Evolutionary conservation across 768 basidiomycete genomes (phyloP), one percentile per base, ranked within the genome.

Genomic region (Jaapia argillacea): DNA sequence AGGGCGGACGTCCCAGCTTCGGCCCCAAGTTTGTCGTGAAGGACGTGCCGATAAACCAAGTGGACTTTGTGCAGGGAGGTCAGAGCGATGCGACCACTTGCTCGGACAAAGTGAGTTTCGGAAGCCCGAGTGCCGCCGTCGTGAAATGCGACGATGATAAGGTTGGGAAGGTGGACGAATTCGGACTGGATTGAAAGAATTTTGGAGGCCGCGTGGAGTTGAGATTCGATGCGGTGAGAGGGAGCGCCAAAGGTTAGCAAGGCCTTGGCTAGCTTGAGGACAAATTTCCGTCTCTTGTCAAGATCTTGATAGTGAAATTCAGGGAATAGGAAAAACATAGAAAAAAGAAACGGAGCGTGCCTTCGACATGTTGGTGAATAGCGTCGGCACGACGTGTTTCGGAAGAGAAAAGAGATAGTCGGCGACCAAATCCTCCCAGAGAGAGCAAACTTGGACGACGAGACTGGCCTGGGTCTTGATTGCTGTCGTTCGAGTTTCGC

Each of bases 161-260:
- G 73, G 14, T 72, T 75, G 20, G 85, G 87, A 12, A 88, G 66
- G 61, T 92, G 85, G 31, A 94, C 84, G 57, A 92, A 93, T 58
- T 93, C 88, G 36, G 89, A 88, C 58, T 89, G 81, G 43, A 96
- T 77, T 54, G 92, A 90, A 14, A 97, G 79, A 42, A 92, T 90
- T 13, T 81, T 74, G 0, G 92, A 88, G 5, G 88, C 88, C 6
- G 91, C 85, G 24, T 84, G 71, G 28, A 97, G 77, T 58, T 96
- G 92, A 2, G 89, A 83, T 62, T 94, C 91, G 47, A 97, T 86
- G 24, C 93, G 79, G 64, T 97, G 93, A 20, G 88, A 90, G 0
- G 91, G 90, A 14, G 91, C 88, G 4, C 91, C 90, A 55, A 87
- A 93, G 10, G 80, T 80, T 86, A 97, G 92, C 31, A 96, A 69